These are phyloP conservation scores for Candida peoriensis DNA, from an alignment of 805 yeast species.

Conservation along the genomic window DNA sequence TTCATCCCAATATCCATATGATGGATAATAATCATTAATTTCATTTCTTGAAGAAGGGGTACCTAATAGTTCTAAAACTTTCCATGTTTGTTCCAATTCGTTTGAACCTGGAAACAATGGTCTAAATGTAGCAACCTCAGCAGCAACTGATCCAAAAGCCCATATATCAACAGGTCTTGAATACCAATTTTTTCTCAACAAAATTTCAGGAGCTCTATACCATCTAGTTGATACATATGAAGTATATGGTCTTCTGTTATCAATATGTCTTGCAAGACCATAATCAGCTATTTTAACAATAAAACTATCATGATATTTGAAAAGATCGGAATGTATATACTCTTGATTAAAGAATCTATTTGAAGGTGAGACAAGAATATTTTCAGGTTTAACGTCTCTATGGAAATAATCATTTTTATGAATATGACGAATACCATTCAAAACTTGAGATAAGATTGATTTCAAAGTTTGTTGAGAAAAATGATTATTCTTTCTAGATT, in stretches of 20 bases:
- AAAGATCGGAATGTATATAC: conserved; percentile 17
- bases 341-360: conserved; percentile 43
- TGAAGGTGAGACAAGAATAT: conserved; percentile 66
- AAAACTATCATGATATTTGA: conserved; percentile 34
- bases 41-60: conserved; percentile 46
- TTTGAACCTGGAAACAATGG: conserved; percentile 84
- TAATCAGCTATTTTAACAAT: conserved; percentile 75
- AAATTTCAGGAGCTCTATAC: conserved; percentile 81
- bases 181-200: conserved; percentile 57
- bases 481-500: conserved; percentile 44
- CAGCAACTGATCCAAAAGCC: conserved; percentile 82
- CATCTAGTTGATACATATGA: conserved; percentile 80
- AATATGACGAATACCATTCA: conserved; percentile 77
- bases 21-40: conserved; percentile 31
- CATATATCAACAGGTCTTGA: conserved; percentile 74
- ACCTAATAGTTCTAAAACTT: conserved; percentile 65
- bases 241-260: conserved; percentile 53
- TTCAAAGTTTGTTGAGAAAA: conserved; percentile 57
- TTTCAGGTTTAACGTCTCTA: conserved; percentile 93
- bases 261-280: conserved; percentile 64
- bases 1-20: conserved; percentile 74
- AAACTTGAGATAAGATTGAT: conserved; percentile 65
- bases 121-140: conserved; percentile 62
- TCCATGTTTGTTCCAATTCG: conserved; percentile 75
- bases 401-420: conserved; percentile 69